Percentiles rank a stretch among this genome's conserved stretches.
phyloP scores from a whole-genome alignment of 495 filamentous ascomycete genomes.

The Lepraria neglecta region DNA sequence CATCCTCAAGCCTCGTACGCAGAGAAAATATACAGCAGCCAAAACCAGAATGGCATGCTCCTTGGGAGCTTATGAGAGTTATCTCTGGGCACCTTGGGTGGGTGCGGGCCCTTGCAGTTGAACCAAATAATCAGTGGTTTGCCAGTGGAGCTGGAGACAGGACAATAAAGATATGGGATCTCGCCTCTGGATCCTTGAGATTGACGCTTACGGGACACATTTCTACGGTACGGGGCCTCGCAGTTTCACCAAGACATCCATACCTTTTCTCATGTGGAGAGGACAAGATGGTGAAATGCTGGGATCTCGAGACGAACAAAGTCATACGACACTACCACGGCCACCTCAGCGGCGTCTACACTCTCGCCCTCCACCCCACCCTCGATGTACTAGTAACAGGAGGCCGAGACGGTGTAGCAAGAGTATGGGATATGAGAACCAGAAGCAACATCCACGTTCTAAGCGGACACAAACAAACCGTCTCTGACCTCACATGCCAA shows the following conservation, averaged over 20 bases:
- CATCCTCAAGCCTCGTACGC: constrained; percentile 56
- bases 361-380: constrained; percentile 82
- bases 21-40: constrained; percentile 64
- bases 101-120: constrained; percentile 85
- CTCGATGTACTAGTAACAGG: constrained; percentile 93
- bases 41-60: constrained; percentile 89
- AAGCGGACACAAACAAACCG: constrained; percentile 79
- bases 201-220: constrained; percentile 96
- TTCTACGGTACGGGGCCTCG: constrained; percentile 88
- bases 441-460: constrained; percentile 92
- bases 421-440: constrained; percentile 99
- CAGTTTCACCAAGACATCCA: constrained; percentile 87
- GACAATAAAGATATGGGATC: constrained; percentile 98
- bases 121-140: constrained; percentile 97
- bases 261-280: constrained; percentile 98
- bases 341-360: constrained; percentile 93
- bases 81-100: constrained; percentile 95
- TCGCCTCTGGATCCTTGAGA: constrained; percentile 73
- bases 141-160: constrained; percentile 92
- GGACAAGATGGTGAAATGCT: constrained; percentile 99
- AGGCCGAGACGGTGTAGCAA: constrained; percentile 85
- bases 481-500: constrained; percentile 85
- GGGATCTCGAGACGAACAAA: constrained; percentile 98
- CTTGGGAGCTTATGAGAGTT: constrained; percentile 97
- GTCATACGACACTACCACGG: constrained; percentile 99